Evolutionary conservation across 192 early-diverging fungal genomes (phyloP), one percentile per base, ranked within the genome.

Genomic region (Podochytrium sp.): DNA sequence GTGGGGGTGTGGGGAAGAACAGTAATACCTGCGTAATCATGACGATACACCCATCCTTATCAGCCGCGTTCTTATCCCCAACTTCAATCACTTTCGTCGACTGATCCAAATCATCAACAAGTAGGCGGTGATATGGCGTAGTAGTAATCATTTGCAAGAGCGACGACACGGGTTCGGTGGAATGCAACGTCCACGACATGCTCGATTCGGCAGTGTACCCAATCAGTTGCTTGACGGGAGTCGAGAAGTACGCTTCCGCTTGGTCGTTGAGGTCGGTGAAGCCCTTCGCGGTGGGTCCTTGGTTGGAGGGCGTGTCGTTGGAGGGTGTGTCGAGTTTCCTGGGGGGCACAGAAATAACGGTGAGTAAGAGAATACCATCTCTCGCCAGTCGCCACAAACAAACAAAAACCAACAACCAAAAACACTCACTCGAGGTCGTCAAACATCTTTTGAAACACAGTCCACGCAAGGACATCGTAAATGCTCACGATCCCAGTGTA

Each of bases 361-460:
- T 20, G 30, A 57, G 27, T 30, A 57, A 27, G 55, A 10, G 25
- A 30, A 10, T 25, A 20, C 27, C n/a, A n/a, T n/a, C n/a, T n/a
- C n/a, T n/a, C 12, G 30, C n/a, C 18, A 25, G 16, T 29, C 27
- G 50, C 51, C n/a, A 2, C 37, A 18, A 64, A 33, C 23, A 30
- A 12, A 14, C 23, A 65, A 73, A 76, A 30, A 30, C 2, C 65
- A 23, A 25, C 30, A 2, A 32, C n/a, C 27, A 50, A 38, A 34
- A 65, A 0, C 38, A 71, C 73, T 41, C 39, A 62, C 61, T 77
- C 69, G 59, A 80, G 37, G n/a, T 38, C 20, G 51, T 87, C 83
- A 73, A 87, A 87, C 30, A 85, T 32, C 43, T 83, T 77, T 35
- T 78, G 76, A 49, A 87, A 82, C 10, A 87, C 85, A 0, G 83